Base-by-base conservation (phyloP, 2,329 filamentous ascomycete genomes). In the Emmonsiellopsis sp. region DNA sequence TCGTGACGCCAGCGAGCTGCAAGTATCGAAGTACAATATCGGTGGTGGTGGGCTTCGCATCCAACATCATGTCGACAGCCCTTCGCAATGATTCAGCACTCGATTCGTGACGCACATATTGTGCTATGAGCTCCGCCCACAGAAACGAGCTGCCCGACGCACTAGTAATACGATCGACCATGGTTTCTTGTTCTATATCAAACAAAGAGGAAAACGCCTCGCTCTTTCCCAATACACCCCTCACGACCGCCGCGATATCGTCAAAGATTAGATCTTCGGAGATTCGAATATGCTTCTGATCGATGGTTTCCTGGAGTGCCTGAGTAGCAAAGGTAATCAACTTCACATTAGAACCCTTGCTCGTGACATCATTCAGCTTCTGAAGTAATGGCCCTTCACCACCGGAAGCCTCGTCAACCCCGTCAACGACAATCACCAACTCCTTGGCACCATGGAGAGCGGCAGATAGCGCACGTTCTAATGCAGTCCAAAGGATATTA, bases 401-500 rank as follows among this genome's bases (percentile, higher is more conserved):
- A 35, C 64, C 63, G 5, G 59, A 58, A 7, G 63, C 61, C 55
- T 72, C 70, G 32, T 72, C 70, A 2, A 69, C 54, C 15, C 70
- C 70, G 44, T 73, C 70, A 8, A 73, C 59, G 11, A 73, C 62
- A 5, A 73, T 55, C 16, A 72, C 63, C 0, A 73, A 57, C 32
- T 70, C 66, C 51, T 66, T 70, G 1, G 66, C 62, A 7, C 65
- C 63, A 2, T 57, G 58, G 2, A 68, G 59, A 7, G 61, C 58
- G 5, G 67, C 56, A 1, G 50, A 50, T 0, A 73, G 54, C 0
- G 67, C 63, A 15, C 58, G 58, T 16, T 66, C 63, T 1, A 72
- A 48, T 0, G 68, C 64, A 9, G 56, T 57, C 70, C 70, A 73
- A 4, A 72, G 54, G 13, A 67, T 61, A n/a, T 62, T 57, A 16